Evolutionary conservation across 2,329 filamentous ascomycete genomes (phyloP), one percentile per base, ranked within the genome.

Genomic region (Aspergillus vadensis): DNA sequence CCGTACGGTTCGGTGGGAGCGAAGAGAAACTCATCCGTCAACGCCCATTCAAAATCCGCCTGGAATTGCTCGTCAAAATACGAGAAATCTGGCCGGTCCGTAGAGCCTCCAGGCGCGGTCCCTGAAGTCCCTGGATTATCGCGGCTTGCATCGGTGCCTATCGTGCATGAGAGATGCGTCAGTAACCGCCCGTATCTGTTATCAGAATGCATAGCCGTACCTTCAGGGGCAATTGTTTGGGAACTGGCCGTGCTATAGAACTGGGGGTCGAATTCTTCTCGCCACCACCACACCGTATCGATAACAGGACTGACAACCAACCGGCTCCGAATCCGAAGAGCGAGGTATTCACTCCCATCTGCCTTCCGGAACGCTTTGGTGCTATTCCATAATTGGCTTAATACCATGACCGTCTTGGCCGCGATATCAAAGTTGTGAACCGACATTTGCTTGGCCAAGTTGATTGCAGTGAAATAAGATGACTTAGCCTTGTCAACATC

Each of bases 201-300:
- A 17, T 25, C 12, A 27, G 10, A 10, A 44, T 61, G 38, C n/a
- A 51, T 23, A 2, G 21, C 32, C 38, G 30, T 66, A 64, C 70
- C 64, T 19, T 68, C 67, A 19, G 60, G 21, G 4, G 55, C 49
- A 21, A 65, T 70, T 2, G 57, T 57, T 23, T 61, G 63, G 1
- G 63, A 59, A 27, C 55, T 55, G 9, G 54, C 41, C 52, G 58
- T 62, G 12, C 55, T 30, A 48, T 70, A 66, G n/a, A 66, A 56
- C 8, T 68, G 65, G 4, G 67, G 64, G 39, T 76, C 76, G 55
- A 73, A 76, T 55, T 79, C 77, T 50, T 79, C 77, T 6, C 77
- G 72, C 76, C 76, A 80, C 77, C 77, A 79, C 70, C 76, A 77
- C 21, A 78, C 69, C 10, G 71, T 64, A 63, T 80, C 78, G 17